Percentiles rank a stretch among this genome's conserved stretches.
Conservation (phyloP, 441 rosid species). For the Bocquillonia castaneifolia region DNA sequence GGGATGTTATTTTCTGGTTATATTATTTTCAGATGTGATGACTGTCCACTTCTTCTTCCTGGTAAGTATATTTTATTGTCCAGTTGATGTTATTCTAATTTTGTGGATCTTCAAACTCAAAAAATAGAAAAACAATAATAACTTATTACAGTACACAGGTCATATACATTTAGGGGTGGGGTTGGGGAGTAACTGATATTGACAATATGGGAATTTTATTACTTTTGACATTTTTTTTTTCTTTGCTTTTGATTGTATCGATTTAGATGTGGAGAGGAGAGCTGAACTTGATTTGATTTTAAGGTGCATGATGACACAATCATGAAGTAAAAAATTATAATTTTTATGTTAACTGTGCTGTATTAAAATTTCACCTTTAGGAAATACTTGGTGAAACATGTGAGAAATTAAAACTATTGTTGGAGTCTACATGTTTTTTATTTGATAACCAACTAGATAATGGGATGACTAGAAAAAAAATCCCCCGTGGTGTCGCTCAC, state of each 20-base stretch:
- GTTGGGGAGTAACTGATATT: neutral
- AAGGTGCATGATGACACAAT: neutral
- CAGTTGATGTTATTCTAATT: neutral
- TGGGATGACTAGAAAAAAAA: no score
- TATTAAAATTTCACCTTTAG: no score
- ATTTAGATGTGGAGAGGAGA: no score
- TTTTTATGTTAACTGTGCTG: neutral
- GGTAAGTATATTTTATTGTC: conserved; percentile 38
- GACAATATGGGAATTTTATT: neutral
- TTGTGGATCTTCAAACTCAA: neutral
- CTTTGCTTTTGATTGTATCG: no score
- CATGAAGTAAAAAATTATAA: neutral
- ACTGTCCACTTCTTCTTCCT: conserved; percentile 94
- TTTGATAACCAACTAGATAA: no score
- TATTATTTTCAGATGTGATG: conserved; percentile 87
- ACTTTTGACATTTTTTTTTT: no score
- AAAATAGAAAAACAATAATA: no score
- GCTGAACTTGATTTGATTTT: no score
- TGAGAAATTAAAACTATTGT: neutral
- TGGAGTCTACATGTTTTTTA: neutral
- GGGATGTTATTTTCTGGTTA: conserved; percentile 94
- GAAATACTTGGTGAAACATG: no score
- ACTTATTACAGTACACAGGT: no score
- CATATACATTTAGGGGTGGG: no score
- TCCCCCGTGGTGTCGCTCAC: no score